Conservation (phyloP, 306 rosid genomes). For the Notholithocarpus densiflorus region DNA sequence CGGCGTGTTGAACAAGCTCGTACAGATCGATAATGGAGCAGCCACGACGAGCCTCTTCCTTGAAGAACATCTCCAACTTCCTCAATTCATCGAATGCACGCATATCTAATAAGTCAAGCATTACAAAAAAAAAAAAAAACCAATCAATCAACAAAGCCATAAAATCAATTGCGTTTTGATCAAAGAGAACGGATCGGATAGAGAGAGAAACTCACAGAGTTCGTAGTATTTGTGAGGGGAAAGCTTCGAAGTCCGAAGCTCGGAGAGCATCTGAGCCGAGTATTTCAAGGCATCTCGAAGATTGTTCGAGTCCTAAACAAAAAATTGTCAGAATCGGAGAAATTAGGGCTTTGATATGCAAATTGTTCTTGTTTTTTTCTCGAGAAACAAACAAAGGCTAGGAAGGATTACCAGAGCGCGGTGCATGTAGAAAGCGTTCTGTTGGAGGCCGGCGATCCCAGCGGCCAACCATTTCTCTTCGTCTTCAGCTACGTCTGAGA, state of each 20-base stretch:
- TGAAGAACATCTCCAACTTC: conserved; percentile 91
- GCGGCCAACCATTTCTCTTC: conserved; percentile 94
- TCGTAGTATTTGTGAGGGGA: conserved; percentile 96
- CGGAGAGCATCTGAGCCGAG: conserved; percentile 99
- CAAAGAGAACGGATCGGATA: conserved; percentile 32
- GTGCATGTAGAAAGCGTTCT: conserved; percentile 96
- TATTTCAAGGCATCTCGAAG: conserved; percentile 91
- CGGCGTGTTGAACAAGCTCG: conserved; percentile 97
- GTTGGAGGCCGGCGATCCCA: conserved; percentile 97
- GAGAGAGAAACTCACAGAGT: conserved; percentile 60
- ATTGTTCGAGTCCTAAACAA: conserved; percentile 78
- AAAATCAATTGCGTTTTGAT: not conserved
- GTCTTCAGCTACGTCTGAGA: conserved; percentile 79
- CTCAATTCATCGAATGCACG: conserved; percentile 96
- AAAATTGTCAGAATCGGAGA: not conserved
- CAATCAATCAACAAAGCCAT: conserved; percentile 11
- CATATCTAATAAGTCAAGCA: conserved; percentile 57
- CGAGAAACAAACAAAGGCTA: conserved; percentile 10
- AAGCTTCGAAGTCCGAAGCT: conserved; percentile 94
- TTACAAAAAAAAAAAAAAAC: conserved; percentile 7
- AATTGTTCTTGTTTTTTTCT: not conserved
- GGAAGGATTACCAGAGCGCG: conserved; percentile 76
- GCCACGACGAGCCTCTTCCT: conserved; percentile 98
- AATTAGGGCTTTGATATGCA: not conserved
- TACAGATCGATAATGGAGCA: conserved; percentile 94